These are phyloP conservation scores for Gossypium rotundifolium DNA, from an alignment of 345 rosid species.

Conservation along the genomic window DNA sequence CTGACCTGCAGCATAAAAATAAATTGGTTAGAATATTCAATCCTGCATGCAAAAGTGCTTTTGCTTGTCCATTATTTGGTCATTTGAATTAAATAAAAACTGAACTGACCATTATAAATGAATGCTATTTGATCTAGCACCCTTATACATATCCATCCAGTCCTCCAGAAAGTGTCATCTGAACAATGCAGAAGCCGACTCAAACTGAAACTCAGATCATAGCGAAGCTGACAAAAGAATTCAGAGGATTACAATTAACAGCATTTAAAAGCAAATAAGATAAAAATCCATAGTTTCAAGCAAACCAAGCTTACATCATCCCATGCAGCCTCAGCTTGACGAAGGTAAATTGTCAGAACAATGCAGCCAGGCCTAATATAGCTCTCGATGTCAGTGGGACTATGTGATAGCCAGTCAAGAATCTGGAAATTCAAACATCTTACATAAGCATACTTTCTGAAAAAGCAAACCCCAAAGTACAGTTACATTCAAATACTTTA, in stretches of 20 bases:
- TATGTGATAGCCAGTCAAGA: conserved; percentile 87
- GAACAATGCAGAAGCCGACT: conserved; percentile 74
- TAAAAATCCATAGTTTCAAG: conserved; percentile 9
- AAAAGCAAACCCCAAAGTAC: conserved; percentile 9
- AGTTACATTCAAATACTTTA: conserved; percentile 2
- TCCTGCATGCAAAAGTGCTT: background rate
- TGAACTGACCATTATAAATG: conserved; percentile 56
- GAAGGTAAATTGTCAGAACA: conserved; percentile 77
- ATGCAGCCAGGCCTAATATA: conserved; percentile 98
- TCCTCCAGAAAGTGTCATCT: conserved; percentile 74
- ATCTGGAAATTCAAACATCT: conserved; percentile 50
- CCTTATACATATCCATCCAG: conserved; percentile 78
- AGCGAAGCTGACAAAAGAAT: conserved; percentile 49
- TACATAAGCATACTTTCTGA: conserved; percentile 14
- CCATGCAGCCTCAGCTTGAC: conserved; percentile 84
- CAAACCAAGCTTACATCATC: conserved; percentile 59
- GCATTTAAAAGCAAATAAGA: background rate
- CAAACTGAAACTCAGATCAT: conserved; percentile 66
- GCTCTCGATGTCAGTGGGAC: conserved; percentile 99
- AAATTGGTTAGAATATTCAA: conserved; percentile 15
- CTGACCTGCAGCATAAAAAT: conserved; percentile 55
- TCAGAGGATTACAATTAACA: conserved; percentile 1
- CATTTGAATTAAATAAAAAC: background rate
- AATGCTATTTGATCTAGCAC: conserved; percentile 84
- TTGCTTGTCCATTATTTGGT: conserved; percentile 1